A percentile compares a stretch with the other conserved stretches of the same genome.
Evolutionary conservation across 2,329 filamentous ascomycete species (phyloP).

Genomic region (Plenodomus lindquistii): DNA sequence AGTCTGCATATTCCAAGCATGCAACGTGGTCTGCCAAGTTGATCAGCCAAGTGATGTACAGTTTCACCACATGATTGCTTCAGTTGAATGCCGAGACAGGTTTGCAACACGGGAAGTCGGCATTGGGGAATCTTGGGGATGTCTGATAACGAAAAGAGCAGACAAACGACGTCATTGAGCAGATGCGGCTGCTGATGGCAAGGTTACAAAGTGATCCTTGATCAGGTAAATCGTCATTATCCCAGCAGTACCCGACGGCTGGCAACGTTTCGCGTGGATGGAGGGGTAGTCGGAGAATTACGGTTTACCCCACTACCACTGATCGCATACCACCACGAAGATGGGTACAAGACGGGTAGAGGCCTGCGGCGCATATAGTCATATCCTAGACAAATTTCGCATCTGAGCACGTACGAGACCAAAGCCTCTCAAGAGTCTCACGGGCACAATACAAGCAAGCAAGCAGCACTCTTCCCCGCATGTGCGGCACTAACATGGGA

Average conservation of each 20-base stretch:
- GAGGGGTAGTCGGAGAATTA: background rate
- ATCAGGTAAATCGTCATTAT: background rate
- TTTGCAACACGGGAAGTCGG: background rate
- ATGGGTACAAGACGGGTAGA: background rate
- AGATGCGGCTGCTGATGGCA: background rate
- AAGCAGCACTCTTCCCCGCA: slow-evolving; percentile 36
- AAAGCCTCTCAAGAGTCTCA: slow-evolving; percentile 14
- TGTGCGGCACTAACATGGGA: slow-evolving; percentile 13
- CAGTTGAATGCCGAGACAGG: background rate
- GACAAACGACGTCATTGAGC: background rate
- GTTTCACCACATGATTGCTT: background rate
- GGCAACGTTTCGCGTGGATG: background rate
- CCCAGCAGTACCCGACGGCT: background rate
- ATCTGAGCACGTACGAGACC: slow-evolving; percentile 18
- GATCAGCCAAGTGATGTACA: background rate
- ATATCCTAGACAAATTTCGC: slow-evolving; percentile 9
- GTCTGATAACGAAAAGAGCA: background rate
- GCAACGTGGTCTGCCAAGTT: background rate
- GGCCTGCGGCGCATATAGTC: slow-evolving; percentile 4
- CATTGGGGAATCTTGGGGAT: too few species aligned
- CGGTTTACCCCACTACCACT: background rate
- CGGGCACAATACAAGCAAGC: slow-evolving; percentile 14
- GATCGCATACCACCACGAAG: background rate
- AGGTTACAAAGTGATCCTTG: background rate
- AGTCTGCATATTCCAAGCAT: background rate